Conservation (phyloP, 2,329 filamentous ascomycete genomes). For the Phialophora verrucosa region DNA sequence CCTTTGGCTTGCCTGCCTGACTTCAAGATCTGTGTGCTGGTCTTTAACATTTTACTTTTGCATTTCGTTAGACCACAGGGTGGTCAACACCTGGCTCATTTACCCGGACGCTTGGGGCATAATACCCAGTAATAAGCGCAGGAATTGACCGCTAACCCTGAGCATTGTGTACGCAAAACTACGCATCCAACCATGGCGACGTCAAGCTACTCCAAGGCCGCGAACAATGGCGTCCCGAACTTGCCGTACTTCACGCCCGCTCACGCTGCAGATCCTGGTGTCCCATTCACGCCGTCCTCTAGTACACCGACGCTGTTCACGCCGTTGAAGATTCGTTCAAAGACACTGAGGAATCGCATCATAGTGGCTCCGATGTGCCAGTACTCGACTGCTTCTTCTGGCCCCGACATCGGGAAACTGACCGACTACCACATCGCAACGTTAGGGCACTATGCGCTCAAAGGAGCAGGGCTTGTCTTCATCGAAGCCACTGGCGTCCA, state of each 20-base stretch:
- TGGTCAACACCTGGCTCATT: not conserved
- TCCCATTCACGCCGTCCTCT: slow-evolving; percentile 25
- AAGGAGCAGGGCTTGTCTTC: slow-evolving; percentile 49
- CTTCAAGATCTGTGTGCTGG: not conserved
- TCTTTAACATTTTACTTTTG: not conserved
- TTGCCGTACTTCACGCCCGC: slow-evolving; percentile 38
- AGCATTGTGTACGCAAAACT: not conserved
- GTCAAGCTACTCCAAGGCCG: slow-evolving; percentile 10
- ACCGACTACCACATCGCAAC: slow-evolving; percentile 55
- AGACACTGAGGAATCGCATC: slow-evolving; percentile 63
- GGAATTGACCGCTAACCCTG: not conserved
- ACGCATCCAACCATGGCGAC: slow-evolving; percentile 21
- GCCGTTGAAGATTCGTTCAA: slow-evolving; percentile 60
- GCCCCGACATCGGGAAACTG: slow-evolving; percentile 48
- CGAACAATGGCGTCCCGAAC: slow-evolving; percentile 35
- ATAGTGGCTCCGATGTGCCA: slow-evolving; percentile 65
- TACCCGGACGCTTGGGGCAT: not conserved
- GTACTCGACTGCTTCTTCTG: slow-evolving; percentile 45
- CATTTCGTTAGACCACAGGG: not conserved
- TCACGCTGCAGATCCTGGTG: slow-evolving; percentile 32
- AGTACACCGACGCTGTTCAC: slow-evolving; percentile 38
- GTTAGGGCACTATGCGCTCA: slow-evolving; percentile 39
- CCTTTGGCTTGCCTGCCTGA: not conserved
- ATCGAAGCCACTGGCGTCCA: slow-evolving; percentile 78
- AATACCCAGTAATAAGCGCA: not conserved